Evolutionary conservation across 352 stramenopile species (phyloP).

Genomic region (Elongisporangium prolatum): DNA sequence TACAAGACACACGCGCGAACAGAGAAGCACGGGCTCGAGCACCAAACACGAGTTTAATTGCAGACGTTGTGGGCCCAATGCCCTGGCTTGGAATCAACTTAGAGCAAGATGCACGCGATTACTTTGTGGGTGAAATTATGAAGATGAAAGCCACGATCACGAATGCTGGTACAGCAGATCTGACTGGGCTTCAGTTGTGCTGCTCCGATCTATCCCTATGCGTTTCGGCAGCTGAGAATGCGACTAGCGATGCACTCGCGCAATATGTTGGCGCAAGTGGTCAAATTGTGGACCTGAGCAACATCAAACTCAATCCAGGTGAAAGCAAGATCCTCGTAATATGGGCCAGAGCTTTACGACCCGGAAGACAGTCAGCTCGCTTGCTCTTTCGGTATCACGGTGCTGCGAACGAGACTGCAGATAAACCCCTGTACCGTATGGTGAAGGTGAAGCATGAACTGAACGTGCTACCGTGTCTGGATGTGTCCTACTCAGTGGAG

Average conservation of each 20-base stretch:
- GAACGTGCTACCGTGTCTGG: conserved; percentile 49
- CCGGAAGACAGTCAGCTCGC: conserved; percentile 39
- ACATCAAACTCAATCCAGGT: conserved; percentile 41
- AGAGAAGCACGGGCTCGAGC: conserved; percentile 67
- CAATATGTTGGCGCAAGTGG: conserved; percentile 61
- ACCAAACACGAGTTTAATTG: conserved; percentile 72
- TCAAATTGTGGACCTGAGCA: conserved; percentile 54
- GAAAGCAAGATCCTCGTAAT: conserved; percentile 46
- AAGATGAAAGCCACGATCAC: conserved; percentile 41
- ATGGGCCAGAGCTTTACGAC: conserved; percentile 34
- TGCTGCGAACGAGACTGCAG: conserved; percentile 8
- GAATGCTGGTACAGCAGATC: conserved; percentile 48
- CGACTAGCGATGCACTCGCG: conserved; percentile 18
- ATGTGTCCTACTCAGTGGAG: conserved; percentile 62
- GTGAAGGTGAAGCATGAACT: conserved; percentile 63
- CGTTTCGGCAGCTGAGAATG: conserved; percentile 16
- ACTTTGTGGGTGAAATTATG: conserved; percentile 63
- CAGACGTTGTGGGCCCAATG: conserved; percentile 67
- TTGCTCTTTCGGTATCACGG: conserved; percentile 72
- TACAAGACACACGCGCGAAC: conserved; percentile 77
- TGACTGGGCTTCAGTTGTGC: conserved; percentile 54
- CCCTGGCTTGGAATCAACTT: conserved; percentile 79
- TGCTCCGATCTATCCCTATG: conserved; percentile 66
- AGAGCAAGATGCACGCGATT: conserved; percentile 29
- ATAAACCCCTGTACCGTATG: conserved; percentile 18